Evolutionary conservation across 2,329 filamentous ascomycete species (phyloP), one percentile per base, ranked within the genome.

Genomic region (Fusarium sp.): DNA sequence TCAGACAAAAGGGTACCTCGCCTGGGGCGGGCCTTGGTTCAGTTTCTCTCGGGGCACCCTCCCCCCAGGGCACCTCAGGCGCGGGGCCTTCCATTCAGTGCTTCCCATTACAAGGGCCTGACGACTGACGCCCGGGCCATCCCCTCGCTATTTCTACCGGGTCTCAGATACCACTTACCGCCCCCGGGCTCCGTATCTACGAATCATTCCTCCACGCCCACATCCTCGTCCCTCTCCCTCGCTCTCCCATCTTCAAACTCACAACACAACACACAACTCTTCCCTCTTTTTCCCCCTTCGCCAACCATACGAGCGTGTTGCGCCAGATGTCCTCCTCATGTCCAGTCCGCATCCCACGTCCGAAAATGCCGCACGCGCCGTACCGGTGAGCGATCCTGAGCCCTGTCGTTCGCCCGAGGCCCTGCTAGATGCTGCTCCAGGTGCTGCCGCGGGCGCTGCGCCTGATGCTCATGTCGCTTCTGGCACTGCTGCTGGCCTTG

Each of bases 281-380:
- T 60, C 65, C 54, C 66, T 65, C 66, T 69, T 58, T 56, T 54
- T 56, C 60, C 63, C 70, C 57, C 54, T 62, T 68, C 50, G 50
- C 45, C 47, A 38, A 77, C 74, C 75, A 74, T 74, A 65, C 74
- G 70, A 71, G 71, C 72, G 71, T 74, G 71, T 74, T 70, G 71
- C 81, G 84, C 85, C 86, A 86, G 83, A 90, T 90, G 88, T 87
- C 84, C 82, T 83, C 84, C 87, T 86, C 88, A 90, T 90, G 88
- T 90, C 87, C 84, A 87, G 82, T 80, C 83, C 84, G 84, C 83
- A 83, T 81, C 81, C 80, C 81, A 81, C 84, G 80, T 82, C 82
- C 83, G 86, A 88, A 87, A 87, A 89, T 89, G 87, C 86, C 87
- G 86, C 87, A 87, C 80, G 79, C 80, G 81, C 85, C 81, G 83